Base-by-base conservation (phyloP, 202 grass and related monocot species). In the Cymbopogon flexuosus region DNA sequence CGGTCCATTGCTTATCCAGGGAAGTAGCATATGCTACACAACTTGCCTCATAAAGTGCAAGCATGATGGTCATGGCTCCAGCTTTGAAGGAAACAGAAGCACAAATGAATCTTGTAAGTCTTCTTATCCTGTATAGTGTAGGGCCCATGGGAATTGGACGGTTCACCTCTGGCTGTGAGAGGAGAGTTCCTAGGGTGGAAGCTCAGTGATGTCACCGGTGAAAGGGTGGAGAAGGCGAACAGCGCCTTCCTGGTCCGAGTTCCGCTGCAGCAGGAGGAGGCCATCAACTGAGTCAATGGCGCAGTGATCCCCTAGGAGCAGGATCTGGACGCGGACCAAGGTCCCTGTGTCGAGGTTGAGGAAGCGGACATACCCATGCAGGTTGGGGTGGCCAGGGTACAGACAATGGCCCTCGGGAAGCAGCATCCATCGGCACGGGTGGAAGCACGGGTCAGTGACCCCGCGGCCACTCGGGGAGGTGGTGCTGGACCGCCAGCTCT, bases 321-420 rank as follows among this genome's bases (percentile, higher is more conserved):
- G 62, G 62, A 65, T 35, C 61, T 33, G 62, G 31, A 18, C 15
- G n/a, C 33, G 31, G 16, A 66, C 65, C 35, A 68, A 5, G 65
- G 36, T 19, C 36, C 65, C 65, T 10, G n/a, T 68, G 65, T 68
- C n/a, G 36, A 68, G 65, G 63, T 65, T 65, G 63, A 65, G 33
- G 63, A 65, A 65, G 63, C 3, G 33, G 63, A 19, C 30, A 35
- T 68, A 41, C 1, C 65, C 65, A 19, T 37, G n/a, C 36, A 68
- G 65, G n/a, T 68, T 19, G n/a, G 65, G 35, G 36, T 68, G 65
- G 65, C 65, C 35, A 6, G 65, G 65, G 18, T 68, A 21, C 3
- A 68, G 65, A 18, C 10, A 41, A 9, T 41, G 65, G 7, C 65
- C 35, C 36, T 41, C 65, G 65, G 64, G 64, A n/a, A 67, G 65